Evolutionary conservation across 2,329 filamentous ascomycete genomes (phyloP), one percentile per base, ranked within the genome.

Genomic region (Colletotrichum cereale): DNA sequence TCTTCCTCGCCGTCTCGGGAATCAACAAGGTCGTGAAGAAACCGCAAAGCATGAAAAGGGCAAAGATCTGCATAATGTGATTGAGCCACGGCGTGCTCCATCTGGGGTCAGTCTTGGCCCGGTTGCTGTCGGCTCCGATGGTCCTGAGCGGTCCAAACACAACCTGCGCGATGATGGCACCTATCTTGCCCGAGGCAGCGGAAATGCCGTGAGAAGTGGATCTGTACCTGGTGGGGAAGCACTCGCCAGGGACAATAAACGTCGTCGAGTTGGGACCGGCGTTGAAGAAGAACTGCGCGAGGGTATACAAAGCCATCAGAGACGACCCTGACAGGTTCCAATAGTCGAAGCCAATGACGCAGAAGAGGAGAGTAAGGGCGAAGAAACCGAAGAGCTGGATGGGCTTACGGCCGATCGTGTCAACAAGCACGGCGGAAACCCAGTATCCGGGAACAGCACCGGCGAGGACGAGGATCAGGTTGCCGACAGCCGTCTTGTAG

Each of bases 381-480:
- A 86, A 75, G 70, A 87, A 88, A 0, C 70, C 70, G 24, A 72
- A 71, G 14, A 92, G 82, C 82, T 93, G 93, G 68, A 96, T 94
- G 1, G 92, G 89, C 84, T 94, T 95, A 77, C 93, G 91, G 65
- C 93, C 93, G 18, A 95, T 76, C 1, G 87, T 92, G 81, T 96
- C 93, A 67, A 94, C 89, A 1, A 89, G 90, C 1, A 90, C 90
- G 7, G 95, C 92, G 0, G 92, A 93, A 21, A 94, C 88, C 93
- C 93, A 95, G 85, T 95, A 95, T 18, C 93, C 93, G 0, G 93
- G 93, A 18, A 95, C 92, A 58, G 93, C 91, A 68, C 93, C 93
- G 5, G 93, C 93, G 71, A 92, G 89, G 75, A 95, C 90, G 62
- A 95, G 87, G 75, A 95, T 93, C 75, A 95, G 83, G 83, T 96